These are phyloP conservation scores for Drechslera avenae DNA, from an alignment of 2,329 filamentous ascomycete species.

Conservation along the genomic window DNA sequence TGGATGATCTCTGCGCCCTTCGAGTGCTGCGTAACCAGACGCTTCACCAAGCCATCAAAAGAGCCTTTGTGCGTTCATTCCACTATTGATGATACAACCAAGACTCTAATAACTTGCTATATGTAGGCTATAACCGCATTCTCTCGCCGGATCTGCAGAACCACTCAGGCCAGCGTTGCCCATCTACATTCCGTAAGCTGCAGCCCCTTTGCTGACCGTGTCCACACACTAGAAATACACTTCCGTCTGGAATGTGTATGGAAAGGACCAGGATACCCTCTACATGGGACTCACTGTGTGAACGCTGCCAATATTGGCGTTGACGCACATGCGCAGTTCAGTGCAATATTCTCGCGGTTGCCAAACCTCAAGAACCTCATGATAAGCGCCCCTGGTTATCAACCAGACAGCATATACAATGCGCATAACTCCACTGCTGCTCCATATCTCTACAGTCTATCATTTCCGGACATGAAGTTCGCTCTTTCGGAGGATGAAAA, in stretches of 20 bases:
- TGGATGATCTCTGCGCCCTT: not conserved
- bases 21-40: not conserved
- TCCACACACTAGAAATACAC: conserved; percentile 3
- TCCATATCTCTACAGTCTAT: too few relatives aligned
- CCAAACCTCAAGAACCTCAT: not conserved
- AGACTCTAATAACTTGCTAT: not conserved
- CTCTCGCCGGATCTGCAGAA: not conserved
- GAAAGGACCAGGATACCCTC: too few relatives aligned
- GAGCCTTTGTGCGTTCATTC: conserved; percentile 2
- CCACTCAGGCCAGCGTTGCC: not conserved
- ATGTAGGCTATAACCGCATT: conserved; percentile 1
- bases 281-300: not conserved
- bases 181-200: not conserved
- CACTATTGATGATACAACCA: too few relatives aligned
- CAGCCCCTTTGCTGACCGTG: conserved; percentile 3
- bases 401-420: too few relatives aligned
- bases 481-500: not conserved
- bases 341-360: not conserved
- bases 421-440: too few relatives aligned
- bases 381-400: not conserved
- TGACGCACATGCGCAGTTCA: not conserved
- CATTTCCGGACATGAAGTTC: not conserved
- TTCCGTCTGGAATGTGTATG: not conserved
- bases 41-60: conserved; percentile 4
- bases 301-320: not conserved